phyloP scores from a whole-genome alignment of 2,329 filamentous ascomycete species.

The Fusarium cicatricum region DNA sequence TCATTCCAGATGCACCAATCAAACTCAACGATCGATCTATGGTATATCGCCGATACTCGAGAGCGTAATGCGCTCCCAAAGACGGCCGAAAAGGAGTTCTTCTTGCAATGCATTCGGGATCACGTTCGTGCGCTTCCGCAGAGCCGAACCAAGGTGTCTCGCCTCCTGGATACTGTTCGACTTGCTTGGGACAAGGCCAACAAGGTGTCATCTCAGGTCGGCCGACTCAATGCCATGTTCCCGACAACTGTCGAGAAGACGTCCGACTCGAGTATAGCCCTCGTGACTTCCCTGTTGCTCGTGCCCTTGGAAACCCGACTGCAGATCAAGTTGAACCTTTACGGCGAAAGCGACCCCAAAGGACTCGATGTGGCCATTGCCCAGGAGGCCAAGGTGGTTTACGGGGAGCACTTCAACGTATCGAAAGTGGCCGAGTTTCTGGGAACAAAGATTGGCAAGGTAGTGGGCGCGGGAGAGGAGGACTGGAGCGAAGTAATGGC shows the following conservation, averaged over 20 bases:
- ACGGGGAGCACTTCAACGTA: conserved; percentile 81
- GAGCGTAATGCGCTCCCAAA: conserved; percentile 62
- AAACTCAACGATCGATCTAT: conserved; percentile 70
- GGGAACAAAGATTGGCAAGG: conserved; percentile 58
- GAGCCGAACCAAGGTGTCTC: conserved; percentile 61
- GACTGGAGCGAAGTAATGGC: conserved; percentile 64
- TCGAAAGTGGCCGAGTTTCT: conserved; percentile 79
- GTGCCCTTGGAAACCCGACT: conserved; percentile 73
- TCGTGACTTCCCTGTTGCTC: conserved; percentile 71
- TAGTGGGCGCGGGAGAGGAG: conserved; percentile 47
- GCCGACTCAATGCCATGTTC: conserved; percentile 68
- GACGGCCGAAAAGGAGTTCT: conserved; percentile 76
- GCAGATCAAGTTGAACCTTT: conserved; percentile 66
- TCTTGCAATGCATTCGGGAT: conserved; percentile 75
- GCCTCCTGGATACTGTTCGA: conserved; percentile 67
- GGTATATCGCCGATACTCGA: conserved; percentile 70
- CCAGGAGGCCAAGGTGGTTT: conserved; percentile 69
- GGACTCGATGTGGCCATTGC: conserved; percentile 63
- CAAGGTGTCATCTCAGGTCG: conserved; percentile 66
- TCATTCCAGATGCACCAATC: conserved; percentile 61
- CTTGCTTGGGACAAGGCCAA: conserved; percentile 72
- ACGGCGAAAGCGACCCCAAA: conserved; percentile 53
- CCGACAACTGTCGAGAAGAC: conserved; percentile 70
- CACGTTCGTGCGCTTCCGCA: conserved; percentile 70
- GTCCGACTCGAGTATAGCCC: conserved; percentile 69